These are phyloP conservation scores for Parmelia sp. DNA, from an alignment of 495 filamentous ascomycete genomes.

Conservation along the genomic window DNA sequence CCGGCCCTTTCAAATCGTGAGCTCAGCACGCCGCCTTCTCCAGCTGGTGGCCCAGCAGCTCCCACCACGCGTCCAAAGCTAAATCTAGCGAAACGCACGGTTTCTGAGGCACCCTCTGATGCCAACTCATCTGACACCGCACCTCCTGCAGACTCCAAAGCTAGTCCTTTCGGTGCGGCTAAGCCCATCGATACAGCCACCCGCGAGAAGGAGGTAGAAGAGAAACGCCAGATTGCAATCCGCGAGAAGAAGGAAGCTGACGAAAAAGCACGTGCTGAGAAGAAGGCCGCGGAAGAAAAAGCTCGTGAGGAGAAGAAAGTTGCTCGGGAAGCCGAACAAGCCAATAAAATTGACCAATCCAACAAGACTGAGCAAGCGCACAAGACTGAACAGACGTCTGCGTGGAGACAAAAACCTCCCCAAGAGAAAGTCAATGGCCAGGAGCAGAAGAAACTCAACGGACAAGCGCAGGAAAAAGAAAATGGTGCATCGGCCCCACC, in stretches of 20 bases:
- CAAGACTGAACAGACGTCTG: conserved; percentile 39
- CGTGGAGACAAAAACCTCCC: conserved; percentile 31
- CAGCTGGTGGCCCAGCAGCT: conserved; percentile 44
- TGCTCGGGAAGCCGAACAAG: conserved; percentile 45
- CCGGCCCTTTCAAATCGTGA: conserved; percentile 51
- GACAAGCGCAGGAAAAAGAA: conserved; percentile 35
- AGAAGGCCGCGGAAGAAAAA: conserved; percentile 51
- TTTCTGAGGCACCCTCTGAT: conserved; percentile 60
- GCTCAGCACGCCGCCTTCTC: conserved; percentile 60
- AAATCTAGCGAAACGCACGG: conserved; percentile 81
- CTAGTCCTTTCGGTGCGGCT: conserved; percentile 88
- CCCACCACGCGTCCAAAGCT: conserved; percentile 63
- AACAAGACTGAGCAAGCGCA: too few species aligned
- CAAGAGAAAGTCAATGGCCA: conserved; percentile 28
- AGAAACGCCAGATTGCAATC: conserved; percentile 66
- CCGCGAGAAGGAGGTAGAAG: conserved; percentile 81
- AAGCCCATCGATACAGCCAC: conserved; percentile 83
- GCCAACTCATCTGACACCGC: conserved; percentile 35
- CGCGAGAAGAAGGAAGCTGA: conserved; percentile 83
- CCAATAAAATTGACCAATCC: conserved; percentile 41
- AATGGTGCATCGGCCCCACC: conserved; percentile 37
- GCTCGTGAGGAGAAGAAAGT: conserved; percentile 36
- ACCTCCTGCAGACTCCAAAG: conserved; percentile 58
- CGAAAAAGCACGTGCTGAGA: conserved; percentile 75
- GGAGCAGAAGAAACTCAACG: conserved; percentile 15